These are phyloP conservation scores for Fusarium veterinarium DNA, from an alignment of 2,329 filamentous ascomycete species.

Conservation along the genomic window DNA sequence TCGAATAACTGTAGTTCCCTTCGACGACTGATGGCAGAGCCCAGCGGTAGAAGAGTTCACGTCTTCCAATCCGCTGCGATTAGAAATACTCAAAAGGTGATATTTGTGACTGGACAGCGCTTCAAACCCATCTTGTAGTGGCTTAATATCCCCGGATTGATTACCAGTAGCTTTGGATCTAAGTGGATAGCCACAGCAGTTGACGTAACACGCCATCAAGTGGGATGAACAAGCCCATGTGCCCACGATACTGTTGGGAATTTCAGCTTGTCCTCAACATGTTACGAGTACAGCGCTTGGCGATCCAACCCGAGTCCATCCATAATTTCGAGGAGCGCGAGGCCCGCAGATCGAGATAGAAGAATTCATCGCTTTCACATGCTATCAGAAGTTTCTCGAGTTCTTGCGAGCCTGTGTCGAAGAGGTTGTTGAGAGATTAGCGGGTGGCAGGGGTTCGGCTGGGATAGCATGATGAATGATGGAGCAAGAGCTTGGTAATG, in stretches of 20 bases:
- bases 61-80: neutral
- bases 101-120: neutral
- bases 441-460: neutral
- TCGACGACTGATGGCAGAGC: conserved; percentile 8
- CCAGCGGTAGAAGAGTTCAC: conserved; percentile 10
- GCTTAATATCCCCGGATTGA: conserved; percentile 8
- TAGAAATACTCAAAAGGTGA: neutral
- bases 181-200: neutral
- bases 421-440: neutral
- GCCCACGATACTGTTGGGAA: conserved; percentile 21
- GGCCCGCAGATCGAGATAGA: conserved; percentile 20
- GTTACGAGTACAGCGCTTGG: conserved; percentile 14
- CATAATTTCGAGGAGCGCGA: conserved; percentile 4
- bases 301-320: neutral
- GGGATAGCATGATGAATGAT: neutral
- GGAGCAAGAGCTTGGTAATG: neutral
- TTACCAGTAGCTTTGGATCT: conserved; percentile 21
- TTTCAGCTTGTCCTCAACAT: conserved; percentile 10
- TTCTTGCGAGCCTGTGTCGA: neutral
- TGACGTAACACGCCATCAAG: neutral
- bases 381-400: neutral
- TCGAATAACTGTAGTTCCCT: conserved; percentile 11
- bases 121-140: conserved; percentile 8
- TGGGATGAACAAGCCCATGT: neutral
- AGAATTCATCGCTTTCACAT: conserved; percentile 19